Conservation (phyloP, 2,329 filamentous ascomycete species). For the Cryphonectria japonica region DNA sequence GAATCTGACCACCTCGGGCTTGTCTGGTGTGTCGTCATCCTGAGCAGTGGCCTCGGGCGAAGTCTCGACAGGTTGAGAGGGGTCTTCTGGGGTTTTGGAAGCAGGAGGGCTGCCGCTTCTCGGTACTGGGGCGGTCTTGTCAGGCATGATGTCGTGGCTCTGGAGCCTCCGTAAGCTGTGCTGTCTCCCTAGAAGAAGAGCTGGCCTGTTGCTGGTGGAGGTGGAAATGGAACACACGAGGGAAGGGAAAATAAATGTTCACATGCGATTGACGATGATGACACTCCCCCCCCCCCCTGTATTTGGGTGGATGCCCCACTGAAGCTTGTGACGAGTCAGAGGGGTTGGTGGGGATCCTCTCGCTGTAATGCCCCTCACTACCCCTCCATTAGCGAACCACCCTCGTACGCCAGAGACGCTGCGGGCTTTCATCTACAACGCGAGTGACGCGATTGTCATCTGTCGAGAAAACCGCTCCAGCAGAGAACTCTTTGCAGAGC, state of each 20-base stretch:
- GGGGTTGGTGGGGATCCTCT: not conserved
- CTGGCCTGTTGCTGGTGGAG: not conserved
- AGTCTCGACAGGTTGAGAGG: constrained; percentile 35
- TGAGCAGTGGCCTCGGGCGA: not conserved
- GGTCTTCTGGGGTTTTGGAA: constrained; percentile 43
- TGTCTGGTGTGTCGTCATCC: constrained; percentile 26
- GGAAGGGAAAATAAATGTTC: not conserved
- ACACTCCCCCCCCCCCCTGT: not conserved
- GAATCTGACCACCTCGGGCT: constrained; percentile 43
- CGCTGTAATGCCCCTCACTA: constrained; percentile 2
- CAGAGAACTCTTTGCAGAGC: not conserved
- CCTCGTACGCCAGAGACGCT: not conserved
- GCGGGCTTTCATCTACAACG: not conserved
- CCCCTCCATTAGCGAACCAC: constrained; percentile 6
- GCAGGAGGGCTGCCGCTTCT: not conserved
- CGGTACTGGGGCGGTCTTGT: constrained; percentile 39
- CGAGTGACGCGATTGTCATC: not conserved
- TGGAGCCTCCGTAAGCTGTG: not conserved
- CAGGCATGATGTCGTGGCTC: constrained; percentile 16
- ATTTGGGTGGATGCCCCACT: not conserved
- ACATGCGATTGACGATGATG: constrained; percentile 9
- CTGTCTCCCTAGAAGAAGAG: constrained; percentile 11
- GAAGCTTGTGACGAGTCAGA: not conserved
- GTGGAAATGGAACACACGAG: not conserved
- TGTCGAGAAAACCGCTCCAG: not conserved